Evolutionary conservation across 83 land plant genomes (phyloP).

Genomic region (Thuja plicata): DNA sequence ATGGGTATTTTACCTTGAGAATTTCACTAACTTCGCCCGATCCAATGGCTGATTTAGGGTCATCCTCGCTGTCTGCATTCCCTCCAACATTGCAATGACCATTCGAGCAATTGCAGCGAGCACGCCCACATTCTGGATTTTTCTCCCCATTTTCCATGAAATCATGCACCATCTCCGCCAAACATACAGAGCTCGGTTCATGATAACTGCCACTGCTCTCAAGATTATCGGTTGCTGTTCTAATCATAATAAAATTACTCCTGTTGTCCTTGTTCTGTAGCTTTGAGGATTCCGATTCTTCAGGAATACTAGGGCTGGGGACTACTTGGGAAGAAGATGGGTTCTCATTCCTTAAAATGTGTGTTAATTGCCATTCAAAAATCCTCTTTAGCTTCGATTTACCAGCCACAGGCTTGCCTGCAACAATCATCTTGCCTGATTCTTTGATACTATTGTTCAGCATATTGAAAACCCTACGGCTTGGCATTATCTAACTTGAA

Average conservation of each 20-base stretch:
- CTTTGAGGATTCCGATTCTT: not conserved
- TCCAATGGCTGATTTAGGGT: slow-evolving; percentile 22
- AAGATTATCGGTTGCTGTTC: slow-evolving; percentile 15
- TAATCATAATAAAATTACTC: not conserved
- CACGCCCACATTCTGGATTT: slow-evolving; percentile 46
- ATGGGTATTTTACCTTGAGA: slow-evolving; percentile 40
- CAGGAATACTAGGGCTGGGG: not conserved
- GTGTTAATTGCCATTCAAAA: slow-evolving; percentile 44
- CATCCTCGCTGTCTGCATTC: slow-evolving; percentile 46
- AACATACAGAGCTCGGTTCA: slow-evolving; percentile 84
- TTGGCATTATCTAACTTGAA: slow-evolving; percentile 8
- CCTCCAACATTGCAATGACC: slow-evolving; percentile 39
- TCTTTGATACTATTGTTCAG: slow-evolving; percentile 1
- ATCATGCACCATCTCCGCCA: slow-evolving; percentile 84
- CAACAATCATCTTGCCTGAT: slow-evolving; percentile 1
- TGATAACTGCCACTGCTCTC: slow-evolving; percentile 42
- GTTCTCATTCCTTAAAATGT: slow-evolving; percentile 24
- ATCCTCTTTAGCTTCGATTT: slow-evolving; percentile 49
- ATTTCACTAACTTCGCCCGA: slow-evolving; percentile 49
- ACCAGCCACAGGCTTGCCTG: slow-evolving; percentile 24
- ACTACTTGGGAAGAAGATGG: not conserved
- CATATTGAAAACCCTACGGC: not conserved
- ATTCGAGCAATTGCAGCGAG: slow-evolving; percentile 73
- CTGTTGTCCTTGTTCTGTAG: not conserved
- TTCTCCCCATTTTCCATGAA: slow-evolving; percentile 67